Evolutionary conservation across 2,329 filamentous ascomycete genomes (phyloP), one percentile per base, ranked within the genome.

Genomic region (Chaetomium sp.): DNA sequence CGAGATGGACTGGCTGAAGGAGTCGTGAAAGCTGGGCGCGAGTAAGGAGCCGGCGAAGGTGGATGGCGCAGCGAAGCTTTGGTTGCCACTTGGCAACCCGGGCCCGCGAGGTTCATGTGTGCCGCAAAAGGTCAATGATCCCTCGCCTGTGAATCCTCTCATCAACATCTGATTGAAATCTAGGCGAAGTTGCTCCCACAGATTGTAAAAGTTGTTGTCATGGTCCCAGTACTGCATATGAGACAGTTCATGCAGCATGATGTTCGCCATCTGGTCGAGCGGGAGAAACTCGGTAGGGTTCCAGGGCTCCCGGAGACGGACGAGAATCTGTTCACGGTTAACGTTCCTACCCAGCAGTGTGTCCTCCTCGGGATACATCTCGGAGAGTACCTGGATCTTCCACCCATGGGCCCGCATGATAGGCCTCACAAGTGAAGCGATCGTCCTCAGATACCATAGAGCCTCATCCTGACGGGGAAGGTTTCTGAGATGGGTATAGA

Each of bases 231-330:
- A 87, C 12, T 92, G 85, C 69, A 90, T 97, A 73, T 98, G 94
- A n/a, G 87, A 89, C 2, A 98, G 85, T 81, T 98, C 94, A 75
- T 98, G 94, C 23, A 98, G 86, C 87, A 98, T 90, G 0, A 94
- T 98, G 76, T 97, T 93, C 51, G 92, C 83, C 8, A 97, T 84
- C 69, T 90, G 82, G 73, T 97, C 92, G 64, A 93, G 79, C 1
- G 90, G 88, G 23, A 97, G 77, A 72, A 98, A 98, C 71, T 92
- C 88, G 47, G 81, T 86, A 10, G 85, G 83, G 74, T 96, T 91
- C 71, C 85, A 82, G 6, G 90, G 81, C 76, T 95, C 89, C 63
- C 94, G 88, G 65, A 98, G 80, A 51, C 94, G 87, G 25, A 98
- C 81, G 68, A 91, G 90, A 69, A 98, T 96, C 74, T 89, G 90